Evolutionary conservation across 2,329 filamentous ascomycete species (phyloP).

Genomic region (Tolypocladium tundrense): DNA sequence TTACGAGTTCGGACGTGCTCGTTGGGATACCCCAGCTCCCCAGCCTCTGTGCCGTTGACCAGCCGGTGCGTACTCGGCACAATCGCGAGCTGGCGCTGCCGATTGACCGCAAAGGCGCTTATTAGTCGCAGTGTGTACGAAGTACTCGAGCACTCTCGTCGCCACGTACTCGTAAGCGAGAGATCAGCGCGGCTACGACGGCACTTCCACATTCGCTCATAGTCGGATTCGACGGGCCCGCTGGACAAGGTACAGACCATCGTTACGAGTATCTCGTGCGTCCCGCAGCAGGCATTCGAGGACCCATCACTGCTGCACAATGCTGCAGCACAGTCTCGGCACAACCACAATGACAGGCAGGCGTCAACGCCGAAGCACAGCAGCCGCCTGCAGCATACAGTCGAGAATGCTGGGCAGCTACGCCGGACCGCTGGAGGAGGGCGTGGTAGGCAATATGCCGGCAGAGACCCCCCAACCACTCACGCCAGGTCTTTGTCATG

Average conservation of each 20-base stretch:
- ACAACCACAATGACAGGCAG: too few species aligned
- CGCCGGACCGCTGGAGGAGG: not conserved
- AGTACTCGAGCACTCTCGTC: not conserved
- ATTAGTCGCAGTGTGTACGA: not conserved
- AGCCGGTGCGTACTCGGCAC: not conserved
- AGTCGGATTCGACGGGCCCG: not conserved
- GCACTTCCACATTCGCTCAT: not conserved
- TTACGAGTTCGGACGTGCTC: too few species aligned
- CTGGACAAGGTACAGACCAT: not conserved
- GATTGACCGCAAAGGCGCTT: not conserved
- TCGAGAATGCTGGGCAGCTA: not conserved
- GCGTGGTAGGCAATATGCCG: not conserved
- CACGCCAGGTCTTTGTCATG: not conserved
- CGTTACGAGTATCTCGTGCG: too few species aligned
- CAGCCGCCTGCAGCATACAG: not conserved
- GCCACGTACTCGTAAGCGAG: not conserved
- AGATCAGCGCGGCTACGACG: not conserved
- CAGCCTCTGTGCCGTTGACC: not conserved
- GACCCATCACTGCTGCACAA: not conserved
- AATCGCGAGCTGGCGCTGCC: not conserved
- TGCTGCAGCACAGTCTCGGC: not conserved
- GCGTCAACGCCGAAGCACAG: not conserved
- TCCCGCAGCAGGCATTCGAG: not conserved
- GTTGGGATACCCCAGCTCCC: too few species aligned
- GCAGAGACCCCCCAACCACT: not conserved